Evolutionary conservation across 805 yeast genomes (phyloP).

Genomic region (Lipomyces mesembrius): DNA sequence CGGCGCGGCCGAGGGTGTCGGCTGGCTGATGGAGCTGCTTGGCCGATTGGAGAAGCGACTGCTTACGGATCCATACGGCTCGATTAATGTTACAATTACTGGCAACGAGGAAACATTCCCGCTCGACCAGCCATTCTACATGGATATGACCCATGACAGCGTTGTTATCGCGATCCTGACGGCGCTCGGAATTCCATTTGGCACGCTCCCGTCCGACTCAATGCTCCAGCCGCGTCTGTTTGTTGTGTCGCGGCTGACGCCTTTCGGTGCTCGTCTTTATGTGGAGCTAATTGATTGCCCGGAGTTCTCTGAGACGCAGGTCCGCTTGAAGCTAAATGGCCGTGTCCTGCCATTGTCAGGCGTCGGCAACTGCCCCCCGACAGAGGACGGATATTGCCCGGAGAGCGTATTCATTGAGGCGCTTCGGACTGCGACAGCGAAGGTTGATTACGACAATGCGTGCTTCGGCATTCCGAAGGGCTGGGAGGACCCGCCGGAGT

Average conservation of each 20-base stretch:
- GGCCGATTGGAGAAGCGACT: slow-evolving; percentile 56
- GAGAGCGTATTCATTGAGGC: slow-evolving; percentile 41
- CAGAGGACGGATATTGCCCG: slow-evolving; percentile 46
- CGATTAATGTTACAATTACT: slow-evolving; percentile 53
- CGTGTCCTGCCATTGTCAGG: slow-evolving; percentile 48
- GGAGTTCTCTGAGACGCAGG: slow-evolving; percentile 37
- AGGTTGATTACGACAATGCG: slow-evolving; percentile 42
- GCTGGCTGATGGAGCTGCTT: slow-evolving; percentile 52
- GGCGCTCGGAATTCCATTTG: slow-evolving; percentile 60
- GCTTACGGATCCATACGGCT: slow-evolving; percentile 56
- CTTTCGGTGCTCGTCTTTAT: slow-evolving; percentile 50
- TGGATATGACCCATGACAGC: slow-evolving; percentile 77
- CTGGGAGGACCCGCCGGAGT: slow-evolving; percentile 36
- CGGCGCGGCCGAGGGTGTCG: slow-evolving; percentile 64
- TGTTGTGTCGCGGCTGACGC: slow-evolving; percentile 49
- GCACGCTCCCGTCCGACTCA: slow-evolving; percentile 52
- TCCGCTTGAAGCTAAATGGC: slow-evolving; percentile 47
- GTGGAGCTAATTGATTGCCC: slow-evolving; percentile 49
- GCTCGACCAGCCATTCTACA: slow-evolving; percentile 57
- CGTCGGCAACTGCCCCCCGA: slow-evolving; percentile 45
- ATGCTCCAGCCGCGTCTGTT: slow-evolving; percentile 50
- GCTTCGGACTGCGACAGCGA: slow-evolving; percentile 40
- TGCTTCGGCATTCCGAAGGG: slow-evolving; percentile 42
- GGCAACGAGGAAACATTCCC: slow-evolving; percentile 46
- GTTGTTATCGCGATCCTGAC: slow-evolving; percentile 64